These are phyloP conservation scores for Beauveria sp. DNA, from an alignment of 2,329 filamentous ascomycete species.

Conservation along the genomic window DNA sequence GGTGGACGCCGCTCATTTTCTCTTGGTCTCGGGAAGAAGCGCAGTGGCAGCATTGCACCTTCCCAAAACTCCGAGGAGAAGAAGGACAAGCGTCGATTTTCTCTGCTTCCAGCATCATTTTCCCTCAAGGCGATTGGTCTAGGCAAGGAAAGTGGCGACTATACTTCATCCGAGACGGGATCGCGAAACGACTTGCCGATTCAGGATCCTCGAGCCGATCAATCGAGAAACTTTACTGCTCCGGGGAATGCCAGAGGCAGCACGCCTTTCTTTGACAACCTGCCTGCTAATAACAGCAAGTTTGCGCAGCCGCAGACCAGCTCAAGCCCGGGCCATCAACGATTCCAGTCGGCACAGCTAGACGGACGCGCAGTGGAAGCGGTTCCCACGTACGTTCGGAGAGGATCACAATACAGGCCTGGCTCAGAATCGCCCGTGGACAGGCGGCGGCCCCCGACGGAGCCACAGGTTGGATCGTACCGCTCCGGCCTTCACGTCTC, in stretches of 20 bases:
- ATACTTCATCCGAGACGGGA: conserved; percentile 36
- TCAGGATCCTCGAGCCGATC: conserved; percentile 33
- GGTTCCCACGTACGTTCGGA: conserved; percentile 39
- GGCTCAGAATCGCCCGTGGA: conserved; percentile 50
- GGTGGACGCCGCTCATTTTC: conserved; percentile 57
- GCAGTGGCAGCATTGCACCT: conserved; percentile 56
- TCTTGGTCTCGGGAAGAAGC: conserved; percentile 61
- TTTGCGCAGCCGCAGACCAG: conserved; percentile 12
- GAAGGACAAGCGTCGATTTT: conserved; percentile 58
- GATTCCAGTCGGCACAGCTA: conserved; percentile 32
- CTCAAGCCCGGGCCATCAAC: conserved; percentile 32
- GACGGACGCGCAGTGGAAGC: conserved; percentile 33
- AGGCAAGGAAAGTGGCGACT: conserved; percentile 43
- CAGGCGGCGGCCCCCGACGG: conserved; percentile 32
- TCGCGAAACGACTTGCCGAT: conserved; percentile 47
- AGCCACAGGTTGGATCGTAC: conserved; percentile 34
- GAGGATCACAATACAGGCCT: conserved; percentile 37
- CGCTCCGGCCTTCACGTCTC: conserved; percentile 34
- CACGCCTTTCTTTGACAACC: conserved; percentile 32
- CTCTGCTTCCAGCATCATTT: conserved; percentile 57
- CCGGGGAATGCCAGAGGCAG: conserved; percentile 28
- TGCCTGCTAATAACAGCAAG: neutral
- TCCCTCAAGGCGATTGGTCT: conserved; percentile 58
- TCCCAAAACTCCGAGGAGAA: conserved; percentile 51
- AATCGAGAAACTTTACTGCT: conserved; percentile 25